Conservation (phyloP, 2,329 filamentous ascomycete species). For the Aspergillus hiratsukae region DNA sequence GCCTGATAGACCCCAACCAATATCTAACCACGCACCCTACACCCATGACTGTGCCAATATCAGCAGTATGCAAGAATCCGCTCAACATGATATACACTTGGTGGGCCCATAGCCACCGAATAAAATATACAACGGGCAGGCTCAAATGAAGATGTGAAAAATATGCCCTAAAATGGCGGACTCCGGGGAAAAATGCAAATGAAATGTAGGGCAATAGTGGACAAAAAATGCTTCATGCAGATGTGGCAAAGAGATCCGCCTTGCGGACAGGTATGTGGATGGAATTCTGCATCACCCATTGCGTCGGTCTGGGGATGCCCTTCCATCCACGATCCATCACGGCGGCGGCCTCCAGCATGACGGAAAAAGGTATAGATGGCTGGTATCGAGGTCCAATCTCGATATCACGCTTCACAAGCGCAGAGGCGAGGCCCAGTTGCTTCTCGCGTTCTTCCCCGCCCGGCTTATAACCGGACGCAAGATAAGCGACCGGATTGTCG, state of each 20-base stretch:
- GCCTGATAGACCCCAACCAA: not conserved
- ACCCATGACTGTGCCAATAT: not conserved
- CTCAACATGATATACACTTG: not conserved
- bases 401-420: slow-evolving; percentile 28
- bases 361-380: slow-evolving; percentile 20
- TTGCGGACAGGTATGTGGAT: slow-evolving; percentile 28
- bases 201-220: not conserved
- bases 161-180: not conserved
- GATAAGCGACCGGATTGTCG: slow-evolving; percentile 22
- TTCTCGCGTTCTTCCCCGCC: slow-evolving; percentile 19
- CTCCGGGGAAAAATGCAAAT: not conserved
- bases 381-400: slow-evolving; percentile 17
- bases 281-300: slow-evolving; percentile 30
- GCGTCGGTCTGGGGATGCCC: slow-evolving; percentile 17
- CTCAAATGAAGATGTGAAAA: not conserved
- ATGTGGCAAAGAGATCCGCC: not conserved
- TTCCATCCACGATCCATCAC: slow-evolving; percentile 31
- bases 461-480: slow-evolving; percentile 17
- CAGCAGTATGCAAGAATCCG: not conserved
- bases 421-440: slow-evolving; percentile 24
- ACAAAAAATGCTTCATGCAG: not conserved
- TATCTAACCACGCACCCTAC: not conserved
- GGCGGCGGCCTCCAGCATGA: slow-evolving; percentile 35
- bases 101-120: not conserved
- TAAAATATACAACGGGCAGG: not conserved